These are phyloP conservation scores for Fusarium caatingaense DNA, from an alignment of 2,329 filamentous ascomycete species.

Conservation along the genomic window DNA sequence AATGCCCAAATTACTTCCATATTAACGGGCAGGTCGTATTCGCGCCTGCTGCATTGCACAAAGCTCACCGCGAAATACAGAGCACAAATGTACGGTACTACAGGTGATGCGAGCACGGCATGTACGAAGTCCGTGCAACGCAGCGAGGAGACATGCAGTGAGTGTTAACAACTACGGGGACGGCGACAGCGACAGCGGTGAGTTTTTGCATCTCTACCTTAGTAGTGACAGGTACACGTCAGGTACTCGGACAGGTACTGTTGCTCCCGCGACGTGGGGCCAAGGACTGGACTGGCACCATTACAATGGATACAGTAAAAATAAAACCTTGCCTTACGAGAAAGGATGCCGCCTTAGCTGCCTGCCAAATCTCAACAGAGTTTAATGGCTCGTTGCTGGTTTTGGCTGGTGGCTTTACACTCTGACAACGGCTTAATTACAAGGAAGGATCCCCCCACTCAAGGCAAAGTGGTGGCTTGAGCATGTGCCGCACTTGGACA, in stretches of 20 bases:
- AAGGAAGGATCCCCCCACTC: conserved; percentile 27
- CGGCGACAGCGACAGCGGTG: conserved; percentile 13
- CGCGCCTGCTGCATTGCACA: conserved; percentile 9
- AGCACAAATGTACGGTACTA: background rate
- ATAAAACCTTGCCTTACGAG: conserved; percentile 10
- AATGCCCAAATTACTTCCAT: background rate
- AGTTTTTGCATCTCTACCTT: background rate
- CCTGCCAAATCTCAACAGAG: conserved; percentile 34
- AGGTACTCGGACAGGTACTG: background rate
- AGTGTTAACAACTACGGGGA: background rate
- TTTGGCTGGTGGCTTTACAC: conserved; percentile 28
- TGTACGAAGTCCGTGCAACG: conserved; percentile 37
- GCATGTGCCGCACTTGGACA: conserved; percentile 33
- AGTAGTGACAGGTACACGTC: background rate
- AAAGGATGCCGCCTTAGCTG: conserved; percentile 13
- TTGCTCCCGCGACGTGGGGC: background rate
- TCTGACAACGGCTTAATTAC: conserved; percentile 34
- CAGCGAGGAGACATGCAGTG: background rate
- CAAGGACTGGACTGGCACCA: background rate
- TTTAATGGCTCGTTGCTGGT: conserved; percentile 18
- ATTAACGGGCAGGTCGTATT: background rate
- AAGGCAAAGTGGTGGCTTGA: conserved; percentile 31
- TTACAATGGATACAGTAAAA: no score
- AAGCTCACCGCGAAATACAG: conserved; percentile 17
- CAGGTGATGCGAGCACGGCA: conserved; percentile 25